Evolutionary conservation across 1,284 basidiomycete species (phyloP), one percentile per base, ranked within the genome.

Genomic region (Malassezia caprae): DNA sequence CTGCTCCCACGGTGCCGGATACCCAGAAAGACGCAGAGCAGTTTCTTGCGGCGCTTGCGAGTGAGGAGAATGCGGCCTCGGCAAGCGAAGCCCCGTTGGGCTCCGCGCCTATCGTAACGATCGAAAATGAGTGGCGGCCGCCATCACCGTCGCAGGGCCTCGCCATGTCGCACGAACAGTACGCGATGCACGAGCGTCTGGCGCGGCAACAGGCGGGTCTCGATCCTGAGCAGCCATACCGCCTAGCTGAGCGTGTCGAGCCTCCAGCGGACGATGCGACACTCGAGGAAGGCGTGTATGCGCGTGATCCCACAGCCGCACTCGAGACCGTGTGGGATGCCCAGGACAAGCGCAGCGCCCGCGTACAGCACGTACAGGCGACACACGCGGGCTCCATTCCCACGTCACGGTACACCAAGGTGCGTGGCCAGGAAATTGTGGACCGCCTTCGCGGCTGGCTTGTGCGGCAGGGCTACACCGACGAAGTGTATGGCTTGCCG

Each of bases 401-500:
- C n/a, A 28, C 35, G 3, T 48, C 46, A 19, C n/a, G 15, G 8
- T 56, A 50, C 35, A 56, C 53, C 32, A 17, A 39, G 13, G 26
- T 56, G 11, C 53, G 48, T 15, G 53, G 53, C 19, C 53, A 56
- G 32, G 48, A 23, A 12, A 44, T 56, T 11, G 45, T 57, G 10
- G 49, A 57, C 31, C 35, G 48, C 3, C 31, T 57, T 5, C 43
- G 50, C 2, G 55, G 55, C 30, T 57, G 55, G 55, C 43, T 52
- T 13, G 55, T 57, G 8, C 55, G 55, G 12, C 44, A 46, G 32
- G 55, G 55, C 4, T 57, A 52, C 32, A 48, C 34, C 13, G 49
- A 42, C 4, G 55, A 57, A 5, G 55, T 57, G 8, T 57, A 57
- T 34, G 55, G 55, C 8, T 44, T 57, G 27, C 55, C 55, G 15